A percentile compares a stretch with the other conserved stretches of the same genome.
Conservation (phyloP, 768 basidiomycete species). For the Agrocybe praecox region DNA sequence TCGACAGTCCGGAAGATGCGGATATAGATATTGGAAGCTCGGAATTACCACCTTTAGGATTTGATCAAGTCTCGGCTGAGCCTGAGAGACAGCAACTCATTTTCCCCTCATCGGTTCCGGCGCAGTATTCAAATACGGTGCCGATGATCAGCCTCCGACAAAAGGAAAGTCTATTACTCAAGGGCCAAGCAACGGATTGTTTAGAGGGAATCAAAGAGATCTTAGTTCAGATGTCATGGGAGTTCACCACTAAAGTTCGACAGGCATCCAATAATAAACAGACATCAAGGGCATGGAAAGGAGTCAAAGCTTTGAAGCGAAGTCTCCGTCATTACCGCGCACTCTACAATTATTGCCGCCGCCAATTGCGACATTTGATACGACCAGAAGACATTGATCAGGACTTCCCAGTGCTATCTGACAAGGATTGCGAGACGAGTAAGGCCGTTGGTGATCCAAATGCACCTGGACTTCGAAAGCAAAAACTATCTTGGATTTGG, state of each 20-base stretch:
- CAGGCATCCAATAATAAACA: background rate
- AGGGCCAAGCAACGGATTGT: background rate
- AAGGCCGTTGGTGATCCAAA: background rate
- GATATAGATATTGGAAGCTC: background rate
- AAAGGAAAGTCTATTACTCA: background rate
- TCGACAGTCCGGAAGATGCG: background rate
- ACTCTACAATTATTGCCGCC: background rate
- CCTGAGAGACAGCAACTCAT: background rate
- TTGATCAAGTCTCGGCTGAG: background rate
- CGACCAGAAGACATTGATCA: background rate
- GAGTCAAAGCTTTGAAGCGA: background rate
- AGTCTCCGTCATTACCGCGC: background rate
- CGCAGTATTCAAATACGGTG: background rate
- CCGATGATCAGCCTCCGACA: background rate
- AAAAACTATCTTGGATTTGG: background rate
- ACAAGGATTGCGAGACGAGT: background rate
- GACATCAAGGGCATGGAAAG: background rate
- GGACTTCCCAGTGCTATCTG: background rate
- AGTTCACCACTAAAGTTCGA: background rate
- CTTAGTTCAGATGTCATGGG: background rate
- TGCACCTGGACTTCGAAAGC: background rate
- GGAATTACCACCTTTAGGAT: background rate
- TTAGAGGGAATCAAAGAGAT: background rate
- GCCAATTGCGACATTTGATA: background rate
- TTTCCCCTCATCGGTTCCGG: background rate